A percentile compares a stretch with the other conserved stretches of the same genome.
These are phyloP conservation scores for Pythium utonaiense DNA, from an alignment of 352 stramenopile species.

Conservation along the genomic window DNA sequence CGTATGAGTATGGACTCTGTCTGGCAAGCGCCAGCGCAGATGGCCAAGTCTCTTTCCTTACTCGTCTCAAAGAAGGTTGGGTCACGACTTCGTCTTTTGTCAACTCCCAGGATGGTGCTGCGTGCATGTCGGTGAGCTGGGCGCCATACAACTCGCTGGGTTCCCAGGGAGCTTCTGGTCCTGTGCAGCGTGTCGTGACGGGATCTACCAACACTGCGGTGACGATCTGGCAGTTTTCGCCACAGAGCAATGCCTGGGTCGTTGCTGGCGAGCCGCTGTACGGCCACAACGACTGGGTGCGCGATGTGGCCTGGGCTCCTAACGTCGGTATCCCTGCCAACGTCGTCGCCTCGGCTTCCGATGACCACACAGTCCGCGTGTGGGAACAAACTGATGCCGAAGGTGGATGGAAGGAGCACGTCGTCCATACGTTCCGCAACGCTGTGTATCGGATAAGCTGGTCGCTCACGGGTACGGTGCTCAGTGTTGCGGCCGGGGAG, in stretches of 20 bases:
- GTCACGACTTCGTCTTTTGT: constrained; percentile 69
- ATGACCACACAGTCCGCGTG: constrained; percentile 78
- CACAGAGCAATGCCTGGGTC: constrained; percentile 35
- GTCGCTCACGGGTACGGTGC: constrained; percentile 67
- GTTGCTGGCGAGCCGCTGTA: constrained; percentile 43
- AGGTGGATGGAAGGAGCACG: constrained; percentile 56
- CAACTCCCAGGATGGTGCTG: constrained; percentile 70
- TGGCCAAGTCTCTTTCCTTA: constrained; percentile 82
- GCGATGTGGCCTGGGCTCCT: constrained; percentile 77
- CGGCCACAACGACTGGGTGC: constrained; percentile 81
- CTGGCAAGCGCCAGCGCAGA: constrained; percentile 76
- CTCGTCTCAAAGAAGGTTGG: constrained; percentile 78
- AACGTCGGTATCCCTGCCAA: constrained; percentile 84
- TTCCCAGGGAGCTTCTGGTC: constrained; percentile 56
- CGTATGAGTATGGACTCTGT: constrained; percentile 85
- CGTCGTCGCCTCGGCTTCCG: constrained; percentile 71
- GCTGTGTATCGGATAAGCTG: constrained; percentile 83
- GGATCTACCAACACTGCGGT: constrained; percentile 62
- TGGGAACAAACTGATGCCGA: constrained; percentile 72
- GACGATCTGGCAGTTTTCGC: constrained; percentile 58
- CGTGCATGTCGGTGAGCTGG: constrained; percentile 81
- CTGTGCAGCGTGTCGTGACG: constrained; percentile 72
- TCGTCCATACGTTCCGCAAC: constrained; percentile 65
- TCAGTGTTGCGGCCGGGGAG: constrained; percentile 62
- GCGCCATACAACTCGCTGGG: constrained; percentile 86